phyloP scores from a whole-genome alignment of 1,139 yeast genomes.

The Kurtzmaniella quercitrusa region DNA sequence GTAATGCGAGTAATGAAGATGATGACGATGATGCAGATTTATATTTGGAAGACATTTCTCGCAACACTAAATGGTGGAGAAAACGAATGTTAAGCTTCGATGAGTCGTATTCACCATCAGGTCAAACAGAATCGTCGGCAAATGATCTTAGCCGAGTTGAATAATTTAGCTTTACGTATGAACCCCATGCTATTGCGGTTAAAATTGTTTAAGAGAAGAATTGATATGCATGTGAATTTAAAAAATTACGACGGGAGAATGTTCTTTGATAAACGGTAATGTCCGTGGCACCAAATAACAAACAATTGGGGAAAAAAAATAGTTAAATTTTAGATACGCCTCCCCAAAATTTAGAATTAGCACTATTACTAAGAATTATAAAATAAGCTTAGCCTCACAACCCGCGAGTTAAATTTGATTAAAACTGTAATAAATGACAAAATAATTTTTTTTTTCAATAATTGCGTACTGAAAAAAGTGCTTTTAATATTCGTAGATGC shows the following conservation, averaged over 20 bases:
- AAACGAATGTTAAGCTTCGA: conserved; percentile 37
- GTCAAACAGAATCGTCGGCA: not conserved
- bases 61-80: conserved; percentile 44
- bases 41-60: conserved; percentile 39
- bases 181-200: no score
- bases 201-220: not conserved
- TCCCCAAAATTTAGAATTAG: no score
- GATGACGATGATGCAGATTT: conserved; percentile 32
- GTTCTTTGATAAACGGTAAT: not conserved
- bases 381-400: no score
- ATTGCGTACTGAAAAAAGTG: not conserved
- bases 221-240: not conserved
- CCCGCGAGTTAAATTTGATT: no score
- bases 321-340: no score
- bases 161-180: no score
- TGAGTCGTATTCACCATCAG: conserved; percentile 18
- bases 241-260: not conserved
- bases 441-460: no score
- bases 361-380: no score
- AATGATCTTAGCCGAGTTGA: conserved; percentile 1
- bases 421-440: no score
- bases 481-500: conserved; percentile 1
- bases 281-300: not conserved
- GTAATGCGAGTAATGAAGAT: conserved; percentile 21
- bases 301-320: not conserved